Evolutionary conservation across 2,329 filamentous ascomycete species (phyloP).

Genomic region (Neofusicoccum ribis): DNA sequence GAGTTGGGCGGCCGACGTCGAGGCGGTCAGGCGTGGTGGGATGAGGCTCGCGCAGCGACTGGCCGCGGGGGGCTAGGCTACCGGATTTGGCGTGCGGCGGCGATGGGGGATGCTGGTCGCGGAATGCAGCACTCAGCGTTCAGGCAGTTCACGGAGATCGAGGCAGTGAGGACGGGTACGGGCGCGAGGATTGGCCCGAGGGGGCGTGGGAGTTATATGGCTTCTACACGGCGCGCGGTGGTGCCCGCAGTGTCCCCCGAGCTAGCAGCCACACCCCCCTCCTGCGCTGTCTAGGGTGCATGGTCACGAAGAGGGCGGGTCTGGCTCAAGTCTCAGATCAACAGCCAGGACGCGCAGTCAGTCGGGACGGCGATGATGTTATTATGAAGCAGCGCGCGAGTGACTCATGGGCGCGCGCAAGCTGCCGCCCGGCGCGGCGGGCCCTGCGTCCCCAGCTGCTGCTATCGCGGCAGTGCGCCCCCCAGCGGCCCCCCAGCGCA

Average conservation of each 20-base stretch:
- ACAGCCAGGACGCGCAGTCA: conserved; percentile 11
- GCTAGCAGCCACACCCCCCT: conserved; percentile 11
- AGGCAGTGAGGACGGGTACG: conserved; percentile 1
- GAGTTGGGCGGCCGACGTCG: conserved; percentile 7
- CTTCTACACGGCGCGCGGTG: conserved; percentile 8
- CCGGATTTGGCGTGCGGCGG: conserved; percentile 9
- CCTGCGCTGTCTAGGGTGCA: conserved; percentile 6
- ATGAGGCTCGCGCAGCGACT: conserved; percentile 18
- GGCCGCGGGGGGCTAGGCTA: conserved; percentile 10
- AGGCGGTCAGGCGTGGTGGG: conserved; percentile 18
- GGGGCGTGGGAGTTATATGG: conserved; percentile 6
- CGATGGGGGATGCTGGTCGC: conserved; percentile 13
- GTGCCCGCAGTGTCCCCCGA: background rate
- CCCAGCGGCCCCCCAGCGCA: background rate
- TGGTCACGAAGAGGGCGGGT: conserved; percentile 14
- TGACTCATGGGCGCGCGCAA: conserved; percentile 16
- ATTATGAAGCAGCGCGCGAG: conserved; percentile 15
- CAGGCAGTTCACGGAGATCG: conserved; percentile 12
- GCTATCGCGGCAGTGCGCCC: conserved; percentile 3
- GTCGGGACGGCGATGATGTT: conserved; percentile 9
- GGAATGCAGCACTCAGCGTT: conserved; percentile 6
- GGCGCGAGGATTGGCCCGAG: conserved; percentile 16
- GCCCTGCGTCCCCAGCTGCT: conserved; percentile 2
- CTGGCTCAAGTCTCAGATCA: conserved; percentile 19
- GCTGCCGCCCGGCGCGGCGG: conserved; percentile 11